phyloP scores from a whole-genome alignment of 1,284 basidiomycete species.

The Marasmius fiardii region DNA sequence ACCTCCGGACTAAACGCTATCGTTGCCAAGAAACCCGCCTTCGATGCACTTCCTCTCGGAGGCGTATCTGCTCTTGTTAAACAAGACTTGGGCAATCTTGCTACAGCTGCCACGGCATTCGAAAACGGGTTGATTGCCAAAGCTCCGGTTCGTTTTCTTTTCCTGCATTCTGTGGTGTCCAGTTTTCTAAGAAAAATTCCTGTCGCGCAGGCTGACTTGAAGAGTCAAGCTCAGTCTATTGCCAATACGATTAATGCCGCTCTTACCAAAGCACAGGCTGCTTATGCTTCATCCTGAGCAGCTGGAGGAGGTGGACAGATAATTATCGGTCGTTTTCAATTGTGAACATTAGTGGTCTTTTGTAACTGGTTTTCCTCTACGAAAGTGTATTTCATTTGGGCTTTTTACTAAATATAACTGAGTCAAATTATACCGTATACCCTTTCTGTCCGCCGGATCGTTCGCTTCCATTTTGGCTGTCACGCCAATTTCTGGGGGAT shows the following conservation, averaged over 20 bases:
- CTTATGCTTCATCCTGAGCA: slow-evolving; percentile 17
- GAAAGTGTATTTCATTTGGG: too few relatives aligned
- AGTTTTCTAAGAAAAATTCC: neutral
- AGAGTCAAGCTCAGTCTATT: slow-evolving; percentile 19
- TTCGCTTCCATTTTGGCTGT: too few relatives aligned
- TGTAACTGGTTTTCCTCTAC: too few relatives aligned
- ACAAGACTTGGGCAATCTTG: slow-evolving; percentile 24
- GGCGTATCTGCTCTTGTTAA: slow-evolving; percentile 13
- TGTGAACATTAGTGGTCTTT: too few relatives aligned
- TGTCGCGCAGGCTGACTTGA: slow-evolving; percentile 16
- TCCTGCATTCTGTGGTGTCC: neutral
- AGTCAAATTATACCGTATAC: too few relatives aligned
- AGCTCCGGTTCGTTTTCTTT: slow-evolving; percentile 24
- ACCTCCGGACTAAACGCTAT: slow-evolving; percentile 23
- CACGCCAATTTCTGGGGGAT: too few relatives aligned
- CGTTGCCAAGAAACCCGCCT: slow-evolving; percentile 27
- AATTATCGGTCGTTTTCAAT: too few relatives aligned
- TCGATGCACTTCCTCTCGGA: slow-evolving; percentile 15
- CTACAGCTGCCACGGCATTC: slow-evolving; percentile 23
- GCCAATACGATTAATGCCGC: slow-evolving; percentile 23
- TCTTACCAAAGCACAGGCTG: slow-evolving; percentile 28
- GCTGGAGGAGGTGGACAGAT: too few relatives aligned
- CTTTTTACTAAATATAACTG: too few relatives aligned
- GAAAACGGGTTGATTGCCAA: slow-evolving; percentile 24
- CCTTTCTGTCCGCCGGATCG: too few relatives aligned